Conservation (phyloP, 2,329 filamentous ascomycete species). For the Dactylellina parvicollis region DNA sequence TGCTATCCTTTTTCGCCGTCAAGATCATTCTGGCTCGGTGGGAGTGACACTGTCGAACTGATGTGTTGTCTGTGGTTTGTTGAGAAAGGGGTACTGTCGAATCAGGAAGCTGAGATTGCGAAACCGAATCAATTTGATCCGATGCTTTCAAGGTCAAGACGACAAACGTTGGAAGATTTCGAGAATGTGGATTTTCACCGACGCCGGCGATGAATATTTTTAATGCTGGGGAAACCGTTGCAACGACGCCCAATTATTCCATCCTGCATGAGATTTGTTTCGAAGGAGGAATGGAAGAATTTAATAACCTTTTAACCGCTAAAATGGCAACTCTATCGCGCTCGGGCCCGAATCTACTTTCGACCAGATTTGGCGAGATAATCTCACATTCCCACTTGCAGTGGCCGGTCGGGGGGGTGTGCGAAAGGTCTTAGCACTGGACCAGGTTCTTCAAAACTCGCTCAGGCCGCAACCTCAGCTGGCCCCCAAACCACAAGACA, state of each 20-base stretch:
- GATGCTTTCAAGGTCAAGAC: neutral
- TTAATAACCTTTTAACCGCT: slow-evolving; percentile 42
- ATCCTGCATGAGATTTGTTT: slow-evolving; percentile 23
- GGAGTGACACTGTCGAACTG: neutral
- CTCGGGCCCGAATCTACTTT: slow-evolving; percentile 36
- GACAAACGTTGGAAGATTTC: neutral
- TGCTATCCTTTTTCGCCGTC: slow-evolving; percentile 9
- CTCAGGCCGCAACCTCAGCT: slow-evolving; percentile 26
- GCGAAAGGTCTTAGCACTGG: slow-evolving; percentile 42
- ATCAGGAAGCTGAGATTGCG: slow-evolving; percentile 1
- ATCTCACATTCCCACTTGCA: neutral
- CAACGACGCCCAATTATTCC: slow-evolving; percentile 20
- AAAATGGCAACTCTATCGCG: slow-evolving; percentile 41
- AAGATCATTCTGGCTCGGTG: slow-evolving; percentile 36
- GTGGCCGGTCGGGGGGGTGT: slow-evolving; percentile 24
- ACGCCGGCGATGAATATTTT: neutral
- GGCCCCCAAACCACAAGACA: slow-evolving; percentile 9
- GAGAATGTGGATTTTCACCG: neutral
- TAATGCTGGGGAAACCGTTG: neutral
- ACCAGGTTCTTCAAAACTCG: slow-evolving; percentile 47
- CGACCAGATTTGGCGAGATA: slow-evolving; percentile 37
- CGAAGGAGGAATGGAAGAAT: slow-evolving; percentile 23
- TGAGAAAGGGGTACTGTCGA: slow-evolving; percentile 16
- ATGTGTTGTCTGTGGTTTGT: slow-evolving; percentile 15
- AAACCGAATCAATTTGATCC: no score